These are phyloP conservation scores for Penicillium mononematosum DNA, from an alignment of 495 filamentous ascomycete species.

Conservation along the genomic window DNA sequence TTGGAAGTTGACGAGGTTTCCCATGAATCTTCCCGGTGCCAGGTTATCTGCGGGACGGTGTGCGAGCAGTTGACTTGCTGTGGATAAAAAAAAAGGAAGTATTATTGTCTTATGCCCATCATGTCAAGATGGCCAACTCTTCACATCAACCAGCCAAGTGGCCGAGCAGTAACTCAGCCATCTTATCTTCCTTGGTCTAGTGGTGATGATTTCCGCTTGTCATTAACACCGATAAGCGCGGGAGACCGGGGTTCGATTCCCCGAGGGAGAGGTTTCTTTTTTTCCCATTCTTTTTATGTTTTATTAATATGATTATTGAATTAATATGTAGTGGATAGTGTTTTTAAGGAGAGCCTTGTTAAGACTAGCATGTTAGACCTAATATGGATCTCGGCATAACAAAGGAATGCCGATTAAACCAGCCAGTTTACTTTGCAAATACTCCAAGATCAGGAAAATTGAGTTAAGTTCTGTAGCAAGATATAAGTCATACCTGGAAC, in stretches of 20 bases:
- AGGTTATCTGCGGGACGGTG: slow-evolving; percentile 32
- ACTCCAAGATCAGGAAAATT: no score
- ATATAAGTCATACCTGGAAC: no score
- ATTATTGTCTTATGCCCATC: no score
- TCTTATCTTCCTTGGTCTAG: slow-evolving; percentile 44
- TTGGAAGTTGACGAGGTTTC: slow-evolving; percentile 3
- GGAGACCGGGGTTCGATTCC: slow-evolving; percentile 57
- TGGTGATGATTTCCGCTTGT: slow-evolving; percentile 58
- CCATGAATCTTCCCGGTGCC: slow-evolving; percentile 23
- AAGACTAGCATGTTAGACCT: no score
- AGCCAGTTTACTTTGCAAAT: no score
- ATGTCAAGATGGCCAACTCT: background rate
- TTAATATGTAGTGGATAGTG: no score
- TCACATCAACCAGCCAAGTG: slow-evolving; percentile 25
- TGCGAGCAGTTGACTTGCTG: slow-evolving; percentile 39
- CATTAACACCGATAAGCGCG: slow-evolving; percentile 44
- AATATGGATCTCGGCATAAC: no score
- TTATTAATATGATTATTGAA: background rate
- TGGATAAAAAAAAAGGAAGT: slow-evolving; percentile 5
- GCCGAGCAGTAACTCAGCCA: slow-evolving; percentile 31
- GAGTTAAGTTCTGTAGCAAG: no score
- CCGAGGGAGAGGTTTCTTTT: slow-evolving; percentile 39
- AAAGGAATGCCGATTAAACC: no score
- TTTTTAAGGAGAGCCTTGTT: no score
- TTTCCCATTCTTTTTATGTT: background rate